Evolutionary conservation across 2,329 filamentous ascomycete genomes (phyloP).

Genomic region (Ophiostoma ulmi): DNA sequence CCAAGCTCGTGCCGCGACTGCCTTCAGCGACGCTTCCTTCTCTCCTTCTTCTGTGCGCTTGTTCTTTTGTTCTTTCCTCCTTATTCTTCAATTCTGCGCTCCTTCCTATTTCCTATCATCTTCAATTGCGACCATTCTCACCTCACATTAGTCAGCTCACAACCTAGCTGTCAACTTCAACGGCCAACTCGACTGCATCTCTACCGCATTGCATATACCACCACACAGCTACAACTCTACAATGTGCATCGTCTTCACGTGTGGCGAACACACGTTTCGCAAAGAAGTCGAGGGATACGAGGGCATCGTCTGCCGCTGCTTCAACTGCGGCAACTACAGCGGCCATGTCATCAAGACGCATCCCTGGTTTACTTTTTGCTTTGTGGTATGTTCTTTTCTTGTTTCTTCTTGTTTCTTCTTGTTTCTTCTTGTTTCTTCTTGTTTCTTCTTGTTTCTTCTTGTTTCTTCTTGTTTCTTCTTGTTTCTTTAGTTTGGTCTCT

Average conservation of each 20-base stretch:
- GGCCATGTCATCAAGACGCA: constrained; percentile 58
- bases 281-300: constrained; percentile 58
- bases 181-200: background rate
- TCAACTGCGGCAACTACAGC: constrained; percentile 62
- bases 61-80: background rate
- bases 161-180: background rate
- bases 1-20: constrained; percentile 5
- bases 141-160: background rate
- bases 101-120: background rate
- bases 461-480: too few relatives aligned
- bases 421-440: background rate
- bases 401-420: too few relatives aligned
- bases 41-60: background rate
- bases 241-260: constrained; percentile 61
- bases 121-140: too few relatives aligned
- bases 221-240: background rate
- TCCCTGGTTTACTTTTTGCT: constrained; percentile 77
- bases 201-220: background rate
- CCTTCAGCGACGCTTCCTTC: background rate
- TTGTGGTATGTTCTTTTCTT: constrained; percentile 48
- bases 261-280: constrained; percentile 57
- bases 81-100: background rate
- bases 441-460: background rate
- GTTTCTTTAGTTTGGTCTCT: background rate
- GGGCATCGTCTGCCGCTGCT: constrained; percentile 56